Evolutionary conservation across 2,329 filamentous ascomycete species (phyloP).

Genomic region (Teratosphaeria destructans): DNA sequence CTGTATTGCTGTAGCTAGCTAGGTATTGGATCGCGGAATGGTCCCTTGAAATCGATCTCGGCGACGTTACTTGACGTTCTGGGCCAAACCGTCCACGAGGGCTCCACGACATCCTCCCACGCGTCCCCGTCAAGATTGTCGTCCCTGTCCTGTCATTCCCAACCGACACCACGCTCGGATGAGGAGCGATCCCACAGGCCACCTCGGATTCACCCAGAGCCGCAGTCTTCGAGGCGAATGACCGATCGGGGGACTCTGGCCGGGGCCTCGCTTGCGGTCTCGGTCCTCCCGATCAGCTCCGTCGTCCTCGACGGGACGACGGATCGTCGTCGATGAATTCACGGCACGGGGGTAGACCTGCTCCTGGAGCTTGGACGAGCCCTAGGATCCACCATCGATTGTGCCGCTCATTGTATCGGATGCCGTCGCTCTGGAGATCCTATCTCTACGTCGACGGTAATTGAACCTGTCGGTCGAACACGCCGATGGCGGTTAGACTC

Average conservation of each 20-base stretch:
- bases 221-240: background rate
- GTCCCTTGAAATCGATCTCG: too few relatives aligned
- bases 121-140: constrained; percentile 1
- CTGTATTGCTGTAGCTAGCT: background rate
- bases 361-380: constrained; percentile 48
- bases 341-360: constrained; percentile 49
- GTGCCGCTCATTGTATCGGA: constrained; percentile 56
- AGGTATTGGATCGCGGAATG: too few relatives aligned
- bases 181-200: background rate
- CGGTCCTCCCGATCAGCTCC: background rate
- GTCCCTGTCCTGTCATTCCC: background rate
- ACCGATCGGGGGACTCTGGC: background rate
- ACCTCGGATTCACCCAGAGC: background rate
- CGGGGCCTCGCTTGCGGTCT: background rate
- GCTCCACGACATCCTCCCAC: constrained; percentile 5
- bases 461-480: constrained; percentile 47
- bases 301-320: background rate
- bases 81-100: background rate
- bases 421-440: constrained; percentile 41
- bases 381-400: constrained; percentile 43
- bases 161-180: background rate
- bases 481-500: constrained; percentile 50
- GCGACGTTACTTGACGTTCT: too few relatives aligned
- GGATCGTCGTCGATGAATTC: constrained; percentile 7
- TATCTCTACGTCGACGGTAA: constrained; percentile 40